Evolutionary conservation across 345 rosid genomes (phyloP).

Genomic region (Syzygium aqueum): DNA sequence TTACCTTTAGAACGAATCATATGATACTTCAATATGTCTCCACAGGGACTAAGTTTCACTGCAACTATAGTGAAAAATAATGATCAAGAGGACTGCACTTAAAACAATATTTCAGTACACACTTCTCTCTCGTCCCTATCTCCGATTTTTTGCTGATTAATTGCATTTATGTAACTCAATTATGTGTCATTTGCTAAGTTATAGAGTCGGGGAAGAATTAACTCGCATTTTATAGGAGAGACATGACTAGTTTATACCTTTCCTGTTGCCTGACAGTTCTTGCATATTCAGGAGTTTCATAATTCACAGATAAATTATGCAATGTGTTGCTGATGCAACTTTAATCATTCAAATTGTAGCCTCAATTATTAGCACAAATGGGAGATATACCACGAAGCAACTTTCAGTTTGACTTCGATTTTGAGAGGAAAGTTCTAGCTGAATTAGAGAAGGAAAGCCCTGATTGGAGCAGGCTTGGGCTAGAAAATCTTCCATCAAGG

Average conservation of each 20-base stretch:
- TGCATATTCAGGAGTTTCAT: background rate
- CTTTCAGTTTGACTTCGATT: conserved; percentile 69
- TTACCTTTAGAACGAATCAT: background rate
- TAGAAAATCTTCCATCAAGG: conserved; percentile 50
- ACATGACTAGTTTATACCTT: background rate
- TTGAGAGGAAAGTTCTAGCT: conserved; percentile 60
- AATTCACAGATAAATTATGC: background rate
- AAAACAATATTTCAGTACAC: background rate
- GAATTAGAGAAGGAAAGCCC: conserved; percentile 67
- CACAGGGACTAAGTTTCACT: background rate
- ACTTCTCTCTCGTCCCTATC: background rate
- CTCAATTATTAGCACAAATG: conserved; percentile 41
- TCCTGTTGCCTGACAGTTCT: background rate
- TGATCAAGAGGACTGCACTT: background rate
- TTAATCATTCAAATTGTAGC: conserved; percentile 34
- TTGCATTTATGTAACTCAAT: background rate
- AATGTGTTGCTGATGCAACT: background rate
- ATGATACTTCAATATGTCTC: background rate
- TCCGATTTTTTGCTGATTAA: background rate
- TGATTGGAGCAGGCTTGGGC: conserved; percentile 61
- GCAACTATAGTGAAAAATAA: background rate
- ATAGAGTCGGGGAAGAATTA: background rate
- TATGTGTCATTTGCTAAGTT: background rate
- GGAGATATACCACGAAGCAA: conserved; percentile 71
- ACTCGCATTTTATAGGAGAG: background rate